phyloP scores from a whole-genome alignment of 345 rosid genomes.

The Excoecaria agallocha region DNA sequence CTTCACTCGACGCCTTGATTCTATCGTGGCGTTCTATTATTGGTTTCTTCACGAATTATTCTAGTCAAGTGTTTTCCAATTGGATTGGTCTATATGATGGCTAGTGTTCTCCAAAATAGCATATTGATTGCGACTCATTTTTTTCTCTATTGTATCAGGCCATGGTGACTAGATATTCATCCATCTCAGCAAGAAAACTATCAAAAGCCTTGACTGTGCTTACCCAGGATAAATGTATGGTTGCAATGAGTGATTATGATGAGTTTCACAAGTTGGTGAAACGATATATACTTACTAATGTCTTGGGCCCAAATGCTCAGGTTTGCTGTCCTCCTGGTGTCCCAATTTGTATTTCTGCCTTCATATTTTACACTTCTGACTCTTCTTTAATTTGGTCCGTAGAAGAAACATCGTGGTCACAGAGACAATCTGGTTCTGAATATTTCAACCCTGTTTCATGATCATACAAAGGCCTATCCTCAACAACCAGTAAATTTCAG shows the following conservation, averaged over 20 bases:
- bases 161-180: constrained; percentile 72
- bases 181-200: constrained; percentile 75
- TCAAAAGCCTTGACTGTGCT: constrained; percentile 67
- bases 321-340: constrained; percentile 28
- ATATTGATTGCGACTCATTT: no score
- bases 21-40: no score
- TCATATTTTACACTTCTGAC: background rate
- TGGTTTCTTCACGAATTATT: no score
- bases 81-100: no score
- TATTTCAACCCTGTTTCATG: constrained; percentile 39
- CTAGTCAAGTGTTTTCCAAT: no score
- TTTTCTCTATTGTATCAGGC: constrained; percentile 43
- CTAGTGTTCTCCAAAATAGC: no score
- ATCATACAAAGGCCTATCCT: constrained; percentile 34
- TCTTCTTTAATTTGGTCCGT: background rate
- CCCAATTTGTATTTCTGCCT: background rate
- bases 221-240: constrained; percentile 68
- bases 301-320: constrained; percentile 76
- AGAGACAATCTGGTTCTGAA: constrained; percentile 61
- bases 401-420: constrained; percentile 59
- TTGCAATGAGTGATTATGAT: constrained; percentile 78
- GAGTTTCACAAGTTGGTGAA: constrained; percentile 72
- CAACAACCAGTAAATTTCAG: constrained; percentile 61
- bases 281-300: constrained; percentile 48
- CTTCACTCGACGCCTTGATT: no score